Conservation (phyloP, 352 stramenopile species). For the Phytophthora crassamura region DNA sequence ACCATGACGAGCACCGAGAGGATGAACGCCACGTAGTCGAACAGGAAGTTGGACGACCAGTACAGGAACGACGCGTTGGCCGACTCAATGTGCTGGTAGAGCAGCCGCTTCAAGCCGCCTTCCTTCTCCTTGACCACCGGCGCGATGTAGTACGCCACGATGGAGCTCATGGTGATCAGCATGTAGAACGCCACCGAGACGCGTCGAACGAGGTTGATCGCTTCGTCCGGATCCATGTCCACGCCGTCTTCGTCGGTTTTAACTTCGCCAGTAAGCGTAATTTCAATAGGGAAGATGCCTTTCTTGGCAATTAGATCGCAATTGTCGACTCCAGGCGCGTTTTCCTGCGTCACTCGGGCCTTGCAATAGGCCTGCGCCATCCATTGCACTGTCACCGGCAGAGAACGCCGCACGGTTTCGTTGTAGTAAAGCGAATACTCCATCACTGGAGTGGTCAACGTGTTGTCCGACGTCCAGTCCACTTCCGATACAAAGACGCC, state of each 20-base stretch:
- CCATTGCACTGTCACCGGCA: constrained; percentile 69
- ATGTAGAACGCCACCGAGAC: constrained; percentile 93
- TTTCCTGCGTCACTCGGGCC: constrained; percentile 29
- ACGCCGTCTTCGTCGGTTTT: constrained; percentile 28
- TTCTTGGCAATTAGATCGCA: constrained; percentile 63
- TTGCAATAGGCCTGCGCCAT: constrained; percentile 72
- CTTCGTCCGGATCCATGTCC: constrained; percentile 40
- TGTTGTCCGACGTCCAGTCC: constrained; percentile 32
- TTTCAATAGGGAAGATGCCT: constrained; percentile 52
- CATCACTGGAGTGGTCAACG: constrained; percentile 15
- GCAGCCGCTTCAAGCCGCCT: constrained; percentile 71
- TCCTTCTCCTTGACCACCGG: constrained; percentile 76
- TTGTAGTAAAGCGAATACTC: constrained; percentile 77
- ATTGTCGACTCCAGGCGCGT: constrained; percentile 16
- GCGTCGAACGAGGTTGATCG: constrained; percentile 62
- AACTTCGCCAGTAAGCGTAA: constrained; percentile 26
- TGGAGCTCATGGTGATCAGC: constrained; percentile 66
- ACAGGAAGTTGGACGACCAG: constrained; percentile 74
- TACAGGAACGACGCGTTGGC: constrained; percentile 59
- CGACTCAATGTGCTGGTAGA: constrained; percentile 73
- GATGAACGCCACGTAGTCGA: constrained; percentile 60
- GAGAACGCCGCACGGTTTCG: constrained; percentile 57
- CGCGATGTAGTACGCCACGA: constrained; percentile 71
- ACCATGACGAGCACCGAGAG: constrained; percentile 42
- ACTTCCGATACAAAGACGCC: constrained; percentile 60